phyloP scores from a whole-genome alignment of 83 land plant genomes.

The Diphasiastrum complanatum region DNA sequence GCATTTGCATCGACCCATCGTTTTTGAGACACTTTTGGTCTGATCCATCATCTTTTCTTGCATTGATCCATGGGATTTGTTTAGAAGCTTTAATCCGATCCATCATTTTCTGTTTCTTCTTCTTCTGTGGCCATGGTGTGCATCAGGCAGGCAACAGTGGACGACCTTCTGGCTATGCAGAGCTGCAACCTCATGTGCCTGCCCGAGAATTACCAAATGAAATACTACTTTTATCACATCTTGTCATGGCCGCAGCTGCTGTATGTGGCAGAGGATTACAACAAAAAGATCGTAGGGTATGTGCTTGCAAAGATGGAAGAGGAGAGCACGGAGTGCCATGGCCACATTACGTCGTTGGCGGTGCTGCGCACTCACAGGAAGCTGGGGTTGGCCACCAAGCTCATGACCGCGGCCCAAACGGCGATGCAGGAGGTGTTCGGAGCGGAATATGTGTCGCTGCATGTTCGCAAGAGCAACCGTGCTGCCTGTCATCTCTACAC shows the following conservation, averaged over 20 bases:
- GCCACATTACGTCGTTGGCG: conserved; percentile 87
- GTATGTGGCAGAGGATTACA: conserved; percentile 91
- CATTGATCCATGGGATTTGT: too few species aligned
- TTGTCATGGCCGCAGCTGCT: conserved; percentile 95
- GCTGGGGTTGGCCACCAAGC: conserved; percentile 84
- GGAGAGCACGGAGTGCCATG: conserved; percentile 77
- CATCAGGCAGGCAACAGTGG: conserved; percentile 78
- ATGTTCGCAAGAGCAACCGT: conserved; percentile 77
- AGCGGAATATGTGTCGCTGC: conserved; percentile 83
- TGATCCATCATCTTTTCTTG: too few species aligned
- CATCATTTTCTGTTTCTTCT: too few species aligned
- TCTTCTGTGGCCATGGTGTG: conserved; percentile 90
- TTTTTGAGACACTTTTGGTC: too few species aligned
- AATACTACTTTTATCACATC: conserved; percentile 88
- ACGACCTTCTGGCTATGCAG: conserved; percentile 90
- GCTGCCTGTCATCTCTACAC: conserved; percentile 87
- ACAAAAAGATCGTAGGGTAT: conserved; percentile 81
- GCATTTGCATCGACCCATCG: too few species aligned
- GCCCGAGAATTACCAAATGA: conserved; percentile 97
- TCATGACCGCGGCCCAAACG: conserved; percentile 84
- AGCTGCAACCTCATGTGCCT: conserved; percentile 78
- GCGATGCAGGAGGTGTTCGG: conserved; percentile 85
- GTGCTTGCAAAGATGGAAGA: conserved; percentile 95
- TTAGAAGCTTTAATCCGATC: too few species aligned
- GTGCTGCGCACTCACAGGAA: conserved; percentile 87